Base-by-base conservation (phyloP, 1,284 basidiomycete genomes). In the Phylloporus sp. region DNA sequence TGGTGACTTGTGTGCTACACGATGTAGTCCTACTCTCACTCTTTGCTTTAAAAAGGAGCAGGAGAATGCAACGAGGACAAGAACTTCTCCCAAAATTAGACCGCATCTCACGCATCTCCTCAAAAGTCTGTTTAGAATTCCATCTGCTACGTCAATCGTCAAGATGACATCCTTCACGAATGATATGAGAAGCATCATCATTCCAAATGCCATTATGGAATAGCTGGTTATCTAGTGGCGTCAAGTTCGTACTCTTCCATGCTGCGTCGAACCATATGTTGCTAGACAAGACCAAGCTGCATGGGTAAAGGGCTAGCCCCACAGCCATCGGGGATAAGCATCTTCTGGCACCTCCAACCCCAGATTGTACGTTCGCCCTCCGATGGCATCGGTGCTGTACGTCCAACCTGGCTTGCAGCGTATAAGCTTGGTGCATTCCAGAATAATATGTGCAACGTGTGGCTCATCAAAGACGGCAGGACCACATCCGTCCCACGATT, bases 371-470 rank as follows among this genome's bases (percentile, higher is more conserved):
- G 66, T 67, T 68, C 37, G 60, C 62, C 49, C 72, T 75, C 70
- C 68, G 64, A 60, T 41, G 55, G 53, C 59, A 68, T 66, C 75
- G 60, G 70, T 71, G 59, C 68, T 69, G 72, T 75, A 70, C 73
- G 68, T 64, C 69, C 72, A 67, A 14, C 62, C 69, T 53, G 60
- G 72, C 47, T 65, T 64, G 56, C 58, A 67, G 61, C 68, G 61
- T 64, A 71, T 32, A 25, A 60, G 37, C 62, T 60, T 53, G 11
- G 43, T 58, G 58, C 67, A 66, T 78, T 75, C 76, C 52, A 78
- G 75, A 77, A 79, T 70, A 63, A n/a, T n/a, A n/a, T 19, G 32
- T 60, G 64, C 74, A 76, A 79, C 77, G 76, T 79, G 75, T 68
- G 10, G 23, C 61, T 60, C 73, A 74, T 78, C 76, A 66, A 60